A percentile compares a stretch with the other conserved stretches of the same genome.
Evolutionary conservation across 495 filamentous ascomycete species (phyloP).

Genomic region (Penicillium soppii): DNA sequence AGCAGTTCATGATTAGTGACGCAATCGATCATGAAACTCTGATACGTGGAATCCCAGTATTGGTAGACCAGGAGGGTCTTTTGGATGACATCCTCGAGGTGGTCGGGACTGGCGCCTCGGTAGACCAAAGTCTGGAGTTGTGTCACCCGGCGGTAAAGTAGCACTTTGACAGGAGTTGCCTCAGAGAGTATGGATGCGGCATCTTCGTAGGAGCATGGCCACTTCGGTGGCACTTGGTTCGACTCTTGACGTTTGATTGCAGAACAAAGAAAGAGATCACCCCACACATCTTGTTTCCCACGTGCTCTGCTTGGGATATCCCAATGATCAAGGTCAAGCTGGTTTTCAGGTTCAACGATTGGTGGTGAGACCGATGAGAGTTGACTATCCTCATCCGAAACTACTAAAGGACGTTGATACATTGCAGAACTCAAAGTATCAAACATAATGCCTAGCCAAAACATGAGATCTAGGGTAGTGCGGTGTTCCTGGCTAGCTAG

Average conservation of each 20-base stretch:
- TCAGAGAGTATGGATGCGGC: slow-evolving; percentile 39
- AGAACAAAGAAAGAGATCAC: slow-evolving; percentile 29
- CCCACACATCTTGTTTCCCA: slow-evolving; percentile 26
- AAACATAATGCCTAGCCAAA: slow-evolving; percentile 53
- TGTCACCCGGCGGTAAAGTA: slow-evolving; percentile 46
- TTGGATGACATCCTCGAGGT: slow-evolving; percentile 38
- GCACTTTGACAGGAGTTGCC: slow-evolving; percentile 48
- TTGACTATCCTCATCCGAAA: slow-evolving; percentile 48
- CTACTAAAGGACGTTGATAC: slow-evolving; percentile 40
- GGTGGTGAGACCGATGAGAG: slow-evolving; percentile 6
- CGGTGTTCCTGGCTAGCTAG: slow-evolving; percentile 29
- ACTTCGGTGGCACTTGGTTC: slow-evolving; percentile 19
- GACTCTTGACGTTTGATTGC: slow-evolving; percentile 5
- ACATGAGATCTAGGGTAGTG: slow-evolving; percentile 42
- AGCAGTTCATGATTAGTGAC: slow-evolving; percentile 39
- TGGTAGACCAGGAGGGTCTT: slow-evolving; percentile 36
- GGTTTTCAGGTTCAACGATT: not conserved
- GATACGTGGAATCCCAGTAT: slow-evolving; percentile 45
- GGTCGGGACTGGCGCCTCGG: slow-evolving; percentile 14
- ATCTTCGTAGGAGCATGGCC: slow-evolving; percentile 46
- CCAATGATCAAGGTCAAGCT: slow-evolving; percentile 14
- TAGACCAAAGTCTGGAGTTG: slow-evolving; percentile 43
- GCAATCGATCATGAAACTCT: slow-evolving; percentile 43
- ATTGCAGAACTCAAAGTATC: slow-evolving; percentile 50
- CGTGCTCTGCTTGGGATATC: slow-evolving; percentile 1